phyloP scores from a whole-genome alignment of 805 yeast genomes.

The Candida argentea region DNA sequence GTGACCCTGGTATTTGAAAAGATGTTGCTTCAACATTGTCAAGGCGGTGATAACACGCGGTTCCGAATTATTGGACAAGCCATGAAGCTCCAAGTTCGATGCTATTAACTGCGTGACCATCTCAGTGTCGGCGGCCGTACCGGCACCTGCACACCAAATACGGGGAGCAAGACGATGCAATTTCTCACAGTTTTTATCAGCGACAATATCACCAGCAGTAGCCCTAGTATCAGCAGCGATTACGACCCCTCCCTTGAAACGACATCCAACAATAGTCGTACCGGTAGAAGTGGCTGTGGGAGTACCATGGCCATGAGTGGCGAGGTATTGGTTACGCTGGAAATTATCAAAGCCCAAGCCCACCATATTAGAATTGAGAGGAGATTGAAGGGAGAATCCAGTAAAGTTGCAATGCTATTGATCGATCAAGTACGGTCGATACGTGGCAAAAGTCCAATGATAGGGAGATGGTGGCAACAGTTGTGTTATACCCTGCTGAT shows the following conservation, averaged over 20 bases:
- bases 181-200: slow-evolving; percentile 96
- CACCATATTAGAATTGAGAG: too few relatives aligned
- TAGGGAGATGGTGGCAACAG: too few relatives aligned
- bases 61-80: slow-evolving; percentile 70
- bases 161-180: slow-evolving; percentile 81
- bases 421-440: too few relatives aligned
- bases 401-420: too few relatives aligned
- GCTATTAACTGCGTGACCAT: slow-evolving; percentile 92
- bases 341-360: slow-evolving; percentile 90
- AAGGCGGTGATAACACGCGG: slow-evolving; percentile 93
- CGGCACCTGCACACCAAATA: slow-evolving; percentile 99
- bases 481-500: too few relatives aligned
- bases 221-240: slow-evolving; percentile 99
- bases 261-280: slow-evolving; percentile 97
- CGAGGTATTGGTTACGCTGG: slow-evolving; percentile 75
- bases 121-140: slow-evolving; percentile 99
- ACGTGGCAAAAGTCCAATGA: too few relatives aligned
- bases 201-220: slow-evolving; percentile 91
- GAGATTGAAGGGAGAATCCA: too few relatives aligned
- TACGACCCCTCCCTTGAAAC: slow-evolving; percentile 87
- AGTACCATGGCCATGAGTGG: slow-evolving; percentile 59
- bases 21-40: slow-evolving; percentile 88
- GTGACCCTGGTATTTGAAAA: slow-evolving; percentile 95
- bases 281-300: slow-evolving; percentile 97
- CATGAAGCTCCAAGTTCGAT: slow-evolving; percentile 84